Conservation (phyloP, 2,329 filamentous ascomycete species). For the Fusarium caatingaense region DNA sequence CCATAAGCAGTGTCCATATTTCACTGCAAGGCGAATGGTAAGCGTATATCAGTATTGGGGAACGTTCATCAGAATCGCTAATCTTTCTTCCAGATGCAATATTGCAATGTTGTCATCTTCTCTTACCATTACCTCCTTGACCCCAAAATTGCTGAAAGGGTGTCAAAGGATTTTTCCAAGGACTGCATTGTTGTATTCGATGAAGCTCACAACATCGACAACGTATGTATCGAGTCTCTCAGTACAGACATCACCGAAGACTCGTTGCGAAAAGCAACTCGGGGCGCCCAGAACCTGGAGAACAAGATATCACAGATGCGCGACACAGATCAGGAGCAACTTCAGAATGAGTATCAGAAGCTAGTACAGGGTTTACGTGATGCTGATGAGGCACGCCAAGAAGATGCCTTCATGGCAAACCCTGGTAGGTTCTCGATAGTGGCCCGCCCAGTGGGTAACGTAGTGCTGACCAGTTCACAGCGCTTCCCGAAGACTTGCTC, state of each 20-base stretch:
- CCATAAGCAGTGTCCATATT: constrained; percentile 97
- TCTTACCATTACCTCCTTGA: constrained; percentile 98
- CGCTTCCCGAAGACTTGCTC: constrained; percentile 90
- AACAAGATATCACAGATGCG: constrained; percentile 94
- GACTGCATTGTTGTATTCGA: constrained; percentile 99
- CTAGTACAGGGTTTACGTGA: constrained; percentile 91
- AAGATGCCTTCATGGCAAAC: constrained; percentile 97
- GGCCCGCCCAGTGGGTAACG: background rate
- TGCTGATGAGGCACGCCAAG: constrained; percentile 87
- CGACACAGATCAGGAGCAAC: constrained; percentile 90
- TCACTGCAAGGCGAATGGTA: constrained; percentile 93
- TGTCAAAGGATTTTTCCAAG: constrained; percentile 95
- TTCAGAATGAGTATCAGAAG: constrained; percentile 95
- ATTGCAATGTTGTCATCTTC: constrained; percentile 99
- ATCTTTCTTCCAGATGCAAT: constrained; percentile 78
- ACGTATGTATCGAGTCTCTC: constrained; percentile 96
- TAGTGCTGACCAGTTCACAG: constrained; percentile 51
- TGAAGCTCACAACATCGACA: constrained; percentile 99
- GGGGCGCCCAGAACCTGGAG: constrained; percentile 91
- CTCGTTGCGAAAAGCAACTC: constrained; percentile 87
- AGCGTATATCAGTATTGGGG: constrained; percentile 32
- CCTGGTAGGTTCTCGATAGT: constrained; percentile 62
- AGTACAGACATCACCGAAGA: constrained; percentile 98
- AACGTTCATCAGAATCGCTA: background rate
- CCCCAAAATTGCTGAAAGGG: constrained; percentile 95